Evolutionary conservation across 257 asterid species (phyloP).

Genomic region (Coffea eugenioides): DNA sequence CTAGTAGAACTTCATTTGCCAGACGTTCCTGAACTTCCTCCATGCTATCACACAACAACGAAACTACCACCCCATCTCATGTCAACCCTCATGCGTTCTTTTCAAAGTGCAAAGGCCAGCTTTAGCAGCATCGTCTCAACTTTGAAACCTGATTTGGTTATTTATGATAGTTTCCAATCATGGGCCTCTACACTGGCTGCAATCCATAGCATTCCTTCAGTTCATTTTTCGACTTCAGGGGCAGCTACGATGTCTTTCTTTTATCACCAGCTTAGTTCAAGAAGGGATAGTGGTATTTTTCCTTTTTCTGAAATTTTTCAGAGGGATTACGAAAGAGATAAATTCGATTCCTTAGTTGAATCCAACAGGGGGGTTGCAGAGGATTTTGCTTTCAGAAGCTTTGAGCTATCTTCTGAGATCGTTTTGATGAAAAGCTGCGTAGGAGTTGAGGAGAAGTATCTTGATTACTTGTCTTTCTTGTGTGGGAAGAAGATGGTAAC

Average conservation of each 20-base stretch:
- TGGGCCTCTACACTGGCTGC: slow-evolving; percentile 24
- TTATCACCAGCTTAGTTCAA: neutral
- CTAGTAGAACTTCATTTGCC: slow-evolving; percentile 7
- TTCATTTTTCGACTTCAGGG: neutral
- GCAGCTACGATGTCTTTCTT: slow-evolving; percentile 7
- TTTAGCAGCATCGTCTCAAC: neutral
- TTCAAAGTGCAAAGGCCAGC: neutral
- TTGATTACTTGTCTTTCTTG: slow-evolving; percentile 11
- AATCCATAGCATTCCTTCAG: slow-evolving; percentile 1
- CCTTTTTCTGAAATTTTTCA: slow-evolving; percentile 8
- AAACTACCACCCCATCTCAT: slow-evolving; percentile 17
- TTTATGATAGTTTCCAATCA: slow-evolving; percentile 12
- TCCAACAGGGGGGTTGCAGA: neutral
- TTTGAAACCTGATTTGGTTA: slow-evolving; percentile 17
- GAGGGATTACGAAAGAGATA: neutral
- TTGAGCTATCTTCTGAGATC: slow-evolving; percentile 7
- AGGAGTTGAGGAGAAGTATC: slow-evolving; percentile 1
- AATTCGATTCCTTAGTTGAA: neutral
- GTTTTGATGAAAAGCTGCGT: slow-evolving; percentile 12
- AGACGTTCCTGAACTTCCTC: slow-evolving; percentile 14
- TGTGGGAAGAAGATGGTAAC: slow-evolving; percentile 14
- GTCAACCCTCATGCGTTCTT: neutral
- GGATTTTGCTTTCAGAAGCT: neutral
- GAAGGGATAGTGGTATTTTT: neutral
- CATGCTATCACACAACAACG: slow-evolving; percentile 23